A percentile compares a stretch with the other conserved stretches of the same genome.
These are phyloP conservation scores for Paramecium sonneborni DNA, from an alignment of 73 alveolate species.

Conservation along the genomic window DNA sequence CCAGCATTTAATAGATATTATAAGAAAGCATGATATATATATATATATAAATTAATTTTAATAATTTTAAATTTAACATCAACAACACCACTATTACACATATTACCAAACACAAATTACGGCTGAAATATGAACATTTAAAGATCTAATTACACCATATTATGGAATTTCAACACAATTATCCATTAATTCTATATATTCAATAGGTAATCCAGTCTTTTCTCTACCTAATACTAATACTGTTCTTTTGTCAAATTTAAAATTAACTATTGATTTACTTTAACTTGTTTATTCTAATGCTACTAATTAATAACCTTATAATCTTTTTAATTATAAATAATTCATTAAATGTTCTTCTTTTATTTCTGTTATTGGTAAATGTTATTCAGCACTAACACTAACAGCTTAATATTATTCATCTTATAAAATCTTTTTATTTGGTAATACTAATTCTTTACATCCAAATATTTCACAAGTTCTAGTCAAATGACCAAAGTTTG, in stretches of 20 bases:
- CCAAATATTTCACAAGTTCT: slow-evolving; percentile 94
- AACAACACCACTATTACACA: slow-evolving; percentile 38
- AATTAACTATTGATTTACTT: slow-evolving; percentile 80
- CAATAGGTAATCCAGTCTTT: slow-evolving; percentile 93
- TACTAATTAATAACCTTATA: slow-evolving; percentile 85
- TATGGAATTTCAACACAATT: slow-evolving; percentile 91
- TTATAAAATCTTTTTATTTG: slow-evolving; percentile 67
- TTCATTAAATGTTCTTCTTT: slow-evolving; percentile 83
- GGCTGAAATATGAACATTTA: slow-evolving; percentile 93
- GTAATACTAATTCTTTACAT: slow-evolving; percentile 84
- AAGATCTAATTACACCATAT: slow-evolving; percentile 85
- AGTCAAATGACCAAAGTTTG: slow-evolving; percentile 90
- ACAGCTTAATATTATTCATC: slow-evolving; percentile 81
- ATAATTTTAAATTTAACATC: neutral
- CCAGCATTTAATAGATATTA: slow-evolving; percentile 53
- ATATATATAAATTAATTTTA: neutral
- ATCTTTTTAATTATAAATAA: slow-evolving; percentile 81
- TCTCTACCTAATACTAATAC: slow-evolving; percentile 90
- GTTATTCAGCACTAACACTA: slow-evolving; percentile 87
- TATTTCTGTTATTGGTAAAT: slow-evolving; percentile 85
- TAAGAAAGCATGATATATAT: slow-evolving; percentile 7
- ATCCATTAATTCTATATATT: slow-evolving; percentile 81
- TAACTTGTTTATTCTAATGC: slow-evolving; percentile 95
- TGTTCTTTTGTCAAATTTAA: slow-evolving; percentile 86
- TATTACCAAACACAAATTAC: slow-evolving; percentile 94